A percentile compares a stretch with the other conserved stretches of the same genome.
phyloP scores from a whole-genome alignment of 345 rosid genomes.

The Lenwebbia sp. region DNA sequence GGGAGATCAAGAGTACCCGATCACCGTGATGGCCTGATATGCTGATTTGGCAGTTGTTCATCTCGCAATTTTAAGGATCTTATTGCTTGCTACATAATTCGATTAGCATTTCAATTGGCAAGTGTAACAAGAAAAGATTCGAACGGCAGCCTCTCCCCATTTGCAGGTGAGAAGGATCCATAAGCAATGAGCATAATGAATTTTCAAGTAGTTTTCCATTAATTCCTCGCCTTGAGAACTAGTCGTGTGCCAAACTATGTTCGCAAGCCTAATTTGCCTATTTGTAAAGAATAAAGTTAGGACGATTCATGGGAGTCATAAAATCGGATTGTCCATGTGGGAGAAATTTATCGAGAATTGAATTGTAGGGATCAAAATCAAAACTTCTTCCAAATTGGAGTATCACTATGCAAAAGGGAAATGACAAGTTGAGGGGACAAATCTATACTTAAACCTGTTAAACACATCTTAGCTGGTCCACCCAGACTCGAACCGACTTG shows the following conservation, averaged over 20 bases:
- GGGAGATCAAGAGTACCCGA: constrained; percentile 48
- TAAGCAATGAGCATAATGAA: background rate
- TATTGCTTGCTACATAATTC: background rate
- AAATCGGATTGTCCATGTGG: background rate
- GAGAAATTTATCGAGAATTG: background rate
- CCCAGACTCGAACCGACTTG: background rate
- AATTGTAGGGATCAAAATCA: background rate
- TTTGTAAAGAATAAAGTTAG: background rate
- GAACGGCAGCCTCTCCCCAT: background rate
- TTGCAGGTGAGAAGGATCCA: background rate
- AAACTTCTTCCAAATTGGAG: background rate
- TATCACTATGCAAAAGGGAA: background rate
- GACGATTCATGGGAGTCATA: background rate
- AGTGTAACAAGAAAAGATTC: background rate
- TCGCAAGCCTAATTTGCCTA: background rate
- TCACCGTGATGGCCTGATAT: constrained; percentile 29
- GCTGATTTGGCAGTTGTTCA: background rate
- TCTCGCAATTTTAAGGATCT: background rate
- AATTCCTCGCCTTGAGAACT: background rate
- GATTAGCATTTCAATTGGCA: background rate
- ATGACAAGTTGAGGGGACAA: background rate
- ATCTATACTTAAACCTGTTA: background rate
- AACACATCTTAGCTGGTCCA: background rate
- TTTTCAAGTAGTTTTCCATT: background rate
- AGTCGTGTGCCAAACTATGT: background rate